Evolutionary conservation across 768 basidiomycete species (phyloP), one percentile per base, ranked within the genome.

Genomic region (Pleurotus salmoneostramineus): DNA sequence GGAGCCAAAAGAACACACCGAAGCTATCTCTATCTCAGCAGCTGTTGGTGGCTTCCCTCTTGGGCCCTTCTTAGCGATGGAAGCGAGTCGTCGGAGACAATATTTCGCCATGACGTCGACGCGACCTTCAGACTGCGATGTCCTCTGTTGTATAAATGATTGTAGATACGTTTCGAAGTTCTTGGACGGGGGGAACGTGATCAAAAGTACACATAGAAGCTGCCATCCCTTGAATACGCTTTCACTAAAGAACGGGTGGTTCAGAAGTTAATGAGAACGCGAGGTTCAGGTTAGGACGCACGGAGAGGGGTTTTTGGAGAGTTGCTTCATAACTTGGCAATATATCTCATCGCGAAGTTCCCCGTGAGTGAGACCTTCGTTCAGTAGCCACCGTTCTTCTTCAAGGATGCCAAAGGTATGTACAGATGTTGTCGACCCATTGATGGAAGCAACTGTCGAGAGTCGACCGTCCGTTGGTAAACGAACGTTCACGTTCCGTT

Each of bases 321-420:
- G 74, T 71, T 97, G 95, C 68, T 97, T 97, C 84, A 95, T 88
- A 27, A 92, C 63, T 64, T 97, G 95, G 65, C 92, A 95, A 64
- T 92, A 98, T 50, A 95, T 87, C 72, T 97, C 95, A 70, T 98
- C 95, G 60, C 95, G 75, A 64, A 97, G 75, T 72, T 96, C 93
- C 8, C 88, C 86, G 58, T 93, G 84, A 2, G 80, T 69, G 37
- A 97, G 77, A 2, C 91, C 94, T 65, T 91, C 87, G 46, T 83
- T 79, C 7, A 96, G 77, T 59, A 97, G 72, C 91, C 92, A 95
- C 17, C 92, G 78, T 61, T 94, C 89, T 69, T 95, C 93, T 64
- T 95, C 93, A 15, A 95, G 69, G 42, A 89, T 71, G 7, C 77
- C 76, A 33, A 72, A 63, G 43, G 64, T 60, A 60, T 69, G 64